Percentiles rank a stretch among this genome's conserved stretches.
Conservation (phyloP, 2,329 filamentous ascomycete species). For the Fusarium illudens region DNA sequence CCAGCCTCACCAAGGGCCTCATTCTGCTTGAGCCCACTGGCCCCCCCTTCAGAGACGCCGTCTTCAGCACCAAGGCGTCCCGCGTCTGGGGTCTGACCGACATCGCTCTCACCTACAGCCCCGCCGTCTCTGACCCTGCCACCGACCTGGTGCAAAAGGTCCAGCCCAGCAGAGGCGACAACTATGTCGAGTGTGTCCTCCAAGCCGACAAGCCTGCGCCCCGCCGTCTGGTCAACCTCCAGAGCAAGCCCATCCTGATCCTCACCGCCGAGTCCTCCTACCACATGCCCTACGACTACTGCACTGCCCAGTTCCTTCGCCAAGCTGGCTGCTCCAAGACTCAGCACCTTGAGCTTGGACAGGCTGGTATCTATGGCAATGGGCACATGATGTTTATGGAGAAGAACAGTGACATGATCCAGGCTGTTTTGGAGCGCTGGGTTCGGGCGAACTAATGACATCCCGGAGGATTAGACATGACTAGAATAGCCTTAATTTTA, state of each 20-base stretch:
- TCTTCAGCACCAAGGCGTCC: constrained; percentile 46
- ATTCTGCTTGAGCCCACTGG: constrained; percentile 57
- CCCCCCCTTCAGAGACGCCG: constrained; percentile 57
- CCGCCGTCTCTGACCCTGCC: constrained; percentile 42
- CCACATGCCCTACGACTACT: constrained; percentile 36
- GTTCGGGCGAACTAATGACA: constrained; percentile 1
- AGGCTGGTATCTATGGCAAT: constrained; percentile 32
- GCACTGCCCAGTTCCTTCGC: constrained; percentile 32
- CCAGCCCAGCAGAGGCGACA: neutral
- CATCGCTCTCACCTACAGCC: constrained; percentile 59
- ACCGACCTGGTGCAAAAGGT: constrained; percentile 23
- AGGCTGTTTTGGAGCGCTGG: constrained; percentile 25
- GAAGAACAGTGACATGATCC: constrained; percentile 35
- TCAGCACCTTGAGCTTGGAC: constrained; percentile 31
- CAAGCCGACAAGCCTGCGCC: constrained; percentile 27
- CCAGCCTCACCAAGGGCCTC: constrained; percentile 52
- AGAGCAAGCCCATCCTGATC: constrained; percentile 40
- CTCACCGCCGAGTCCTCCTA: constrained; percentile 32
- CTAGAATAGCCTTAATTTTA: neutral
- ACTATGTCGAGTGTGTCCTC: constrained; percentile 28
- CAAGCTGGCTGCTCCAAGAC: constrained; percentile 35
- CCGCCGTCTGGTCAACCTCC: constrained; percentile 46
- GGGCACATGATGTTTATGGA: constrained; percentile 42
- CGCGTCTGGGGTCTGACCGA: constrained; percentile 58
- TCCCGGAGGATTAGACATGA: neutral